A percentile compares a stretch with the other conserved stretches of the same genome.
These are phyloP conservation scores for Farysia itapuensis DNA, from an alignment of 1,284 basidiomycete genomes.

Conservation along the genomic window DNA sequence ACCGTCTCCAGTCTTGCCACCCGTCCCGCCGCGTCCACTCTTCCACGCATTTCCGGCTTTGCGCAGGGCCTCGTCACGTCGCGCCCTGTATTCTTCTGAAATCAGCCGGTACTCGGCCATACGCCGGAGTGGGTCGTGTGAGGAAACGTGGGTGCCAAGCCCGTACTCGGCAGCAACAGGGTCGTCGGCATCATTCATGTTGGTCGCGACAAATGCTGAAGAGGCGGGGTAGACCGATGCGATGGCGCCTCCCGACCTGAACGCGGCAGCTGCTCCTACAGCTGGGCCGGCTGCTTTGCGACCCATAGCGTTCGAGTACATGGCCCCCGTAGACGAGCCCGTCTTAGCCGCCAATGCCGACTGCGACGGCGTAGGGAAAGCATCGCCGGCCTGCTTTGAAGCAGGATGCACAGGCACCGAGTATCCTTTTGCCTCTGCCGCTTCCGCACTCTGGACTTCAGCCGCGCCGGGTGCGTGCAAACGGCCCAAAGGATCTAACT, in stretches of 20 bases:
- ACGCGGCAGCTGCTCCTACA: slow-evolving; percentile 19
- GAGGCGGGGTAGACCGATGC: slow-evolving; percentile 41
- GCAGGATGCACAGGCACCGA: slow-evolving; percentile 7
- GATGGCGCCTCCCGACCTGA: slow-evolving; percentile 19
- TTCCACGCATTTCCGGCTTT: slow-evolving; percentile 47
- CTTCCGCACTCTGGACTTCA: slow-evolving; percentile 22
- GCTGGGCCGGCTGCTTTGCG: slow-evolving; percentile 11
- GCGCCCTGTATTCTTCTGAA: slow-evolving; percentile 50
- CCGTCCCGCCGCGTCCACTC: slow-evolving; percentile 19
- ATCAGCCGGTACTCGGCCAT: slow-evolving; percentile 36
- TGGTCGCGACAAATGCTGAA: slow-evolving; percentile 13
- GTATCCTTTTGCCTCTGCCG: slow-evolving; percentile 5
- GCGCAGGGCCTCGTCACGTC: slow-evolving; percentile 54
- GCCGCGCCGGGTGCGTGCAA: slow-evolving; percentile 12
- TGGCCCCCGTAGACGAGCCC: slow-evolving; percentile 1
- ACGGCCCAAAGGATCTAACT: slow-evolving; percentile 44
- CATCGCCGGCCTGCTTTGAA: slow-evolving; percentile 11
- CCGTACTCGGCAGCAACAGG: slow-evolving; percentile 16
- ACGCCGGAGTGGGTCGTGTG: slow-evolving; percentile 27
- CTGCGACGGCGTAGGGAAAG: slow-evolving; percentile 28
- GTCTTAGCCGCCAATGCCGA: slow-evolving; percentile 2
- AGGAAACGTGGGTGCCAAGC: slow-evolving; percentile 8
- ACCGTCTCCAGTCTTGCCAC: slow-evolving; percentile 21
- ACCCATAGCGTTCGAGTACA: slow-evolving; percentile 23
- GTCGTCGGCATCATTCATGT: slow-evolving; percentile 7